Evolutionary conservation across 306 rosid species (phyloP).

Genomic region (Ormosia semicastrata): DNA sequence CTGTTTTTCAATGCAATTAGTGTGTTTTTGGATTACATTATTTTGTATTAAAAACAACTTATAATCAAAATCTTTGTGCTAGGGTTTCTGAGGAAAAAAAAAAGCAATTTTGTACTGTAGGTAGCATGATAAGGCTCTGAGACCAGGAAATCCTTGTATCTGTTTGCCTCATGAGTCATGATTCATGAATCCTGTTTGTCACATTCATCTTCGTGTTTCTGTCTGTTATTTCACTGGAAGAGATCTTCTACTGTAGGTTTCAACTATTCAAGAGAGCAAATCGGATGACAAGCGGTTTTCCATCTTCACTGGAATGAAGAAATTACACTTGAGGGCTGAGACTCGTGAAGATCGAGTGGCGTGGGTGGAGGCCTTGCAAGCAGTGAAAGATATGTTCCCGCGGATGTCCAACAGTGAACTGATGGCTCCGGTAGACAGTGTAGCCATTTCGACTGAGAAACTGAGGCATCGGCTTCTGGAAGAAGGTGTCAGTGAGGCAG

Average conservation of each 20-base stretch:
- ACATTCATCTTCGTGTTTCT: background rate
- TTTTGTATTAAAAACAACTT: background rate
- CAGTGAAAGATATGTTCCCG: conserved; percentile 92
- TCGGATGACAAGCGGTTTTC: conserved; percentile 94
- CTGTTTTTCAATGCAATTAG: background rate
- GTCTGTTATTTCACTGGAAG: conserved; percentile 1
- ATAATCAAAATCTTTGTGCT: too few relatives aligned
- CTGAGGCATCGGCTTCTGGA: conserved; percentile 63
- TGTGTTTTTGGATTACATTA: background rate
- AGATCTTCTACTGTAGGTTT: conserved; percentile 53
- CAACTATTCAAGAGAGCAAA: conserved; percentile 77
- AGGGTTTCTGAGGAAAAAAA: background rate
- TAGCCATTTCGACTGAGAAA: conserved; percentile 71
- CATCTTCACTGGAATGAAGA: conserved; percentile 86
- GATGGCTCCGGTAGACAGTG: conserved; percentile 79
- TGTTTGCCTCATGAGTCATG: background rate
- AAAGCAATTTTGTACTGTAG: background rate
- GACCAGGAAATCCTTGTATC: background rate
- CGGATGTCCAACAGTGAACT: conserved; percentile 89
- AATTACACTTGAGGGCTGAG: conserved; percentile 89
- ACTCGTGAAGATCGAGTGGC: conserved; percentile 67
- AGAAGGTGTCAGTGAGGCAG: conserved; percentile 69
- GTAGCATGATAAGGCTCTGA: background rate
- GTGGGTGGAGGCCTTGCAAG: conserved; percentile 92
- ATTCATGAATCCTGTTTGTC: background rate